phyloP scores from a whole-genome alignment of 2,329 filamentous ascomycete genomes.

The Pezicula radicicola region DNA sequence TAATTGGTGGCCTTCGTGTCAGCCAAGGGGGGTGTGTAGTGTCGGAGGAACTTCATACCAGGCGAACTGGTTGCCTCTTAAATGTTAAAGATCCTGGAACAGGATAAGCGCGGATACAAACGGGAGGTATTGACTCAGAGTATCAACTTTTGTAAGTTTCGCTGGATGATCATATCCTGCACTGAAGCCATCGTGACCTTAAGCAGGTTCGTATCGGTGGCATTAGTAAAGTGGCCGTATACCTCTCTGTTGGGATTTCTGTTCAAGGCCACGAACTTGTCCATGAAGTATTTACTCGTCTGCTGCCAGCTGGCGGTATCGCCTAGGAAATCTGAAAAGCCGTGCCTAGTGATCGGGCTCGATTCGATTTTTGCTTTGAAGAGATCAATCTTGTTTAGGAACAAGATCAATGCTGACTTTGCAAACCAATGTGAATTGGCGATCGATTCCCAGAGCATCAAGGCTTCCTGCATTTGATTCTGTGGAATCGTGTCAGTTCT shows the following conservation, averaged over 20 bases:
- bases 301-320: constrained; percentile 69
- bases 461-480: constrained; percentile 90
- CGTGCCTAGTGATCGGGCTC: constrained; percentile 69
- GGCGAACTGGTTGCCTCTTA: not conserved
- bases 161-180: constrained; percentile 85
- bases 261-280: constrained; percentile 77
- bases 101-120: not conserved
- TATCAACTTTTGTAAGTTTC: constrained; percentile 77
- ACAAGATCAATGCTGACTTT: constrained; percentile 77
- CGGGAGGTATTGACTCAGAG: constrained; percentile 44
- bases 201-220: constrained; percentile 67
- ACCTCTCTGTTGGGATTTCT: constrained; percentile 55
- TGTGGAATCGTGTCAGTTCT: constrained; percentile 33
- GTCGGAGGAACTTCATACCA: no score
- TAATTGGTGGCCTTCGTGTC: no score
- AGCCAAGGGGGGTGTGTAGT: no score
- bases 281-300: constrained; percentile 76
- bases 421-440: constrained; percentile 86
- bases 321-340: constrained; percentile 76
- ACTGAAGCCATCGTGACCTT: constrained; percentile 86
- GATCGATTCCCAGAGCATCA: constrained; percentile 85
- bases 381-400: constrained; percentile 85
- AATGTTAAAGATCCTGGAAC: not conserved
- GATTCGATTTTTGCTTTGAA: constrained; percentile 73
- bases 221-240: constrained; percentile 57